Evolutionary conservation across 495 filamentous ascomycete genomes (phyloP).

Genomic region (Tricharina praecox): DNA sequence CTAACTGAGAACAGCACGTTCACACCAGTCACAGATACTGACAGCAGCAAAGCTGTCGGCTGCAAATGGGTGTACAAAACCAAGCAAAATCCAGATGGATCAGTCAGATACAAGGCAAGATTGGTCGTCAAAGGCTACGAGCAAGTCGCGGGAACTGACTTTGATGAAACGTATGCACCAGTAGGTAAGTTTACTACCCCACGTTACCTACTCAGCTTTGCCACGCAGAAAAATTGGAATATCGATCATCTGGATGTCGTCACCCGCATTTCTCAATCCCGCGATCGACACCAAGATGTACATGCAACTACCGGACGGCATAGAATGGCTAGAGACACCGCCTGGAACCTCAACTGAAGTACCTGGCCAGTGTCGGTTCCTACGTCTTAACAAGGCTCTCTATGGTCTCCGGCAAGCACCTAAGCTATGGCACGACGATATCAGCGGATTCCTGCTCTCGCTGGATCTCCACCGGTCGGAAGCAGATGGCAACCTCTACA

Average conservation of each 20-base stretch:
- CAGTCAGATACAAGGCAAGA: neutral
- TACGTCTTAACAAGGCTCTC: neutral
- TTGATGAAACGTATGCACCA: slow-evolving; percentile 2
- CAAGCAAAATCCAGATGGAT: neutral
- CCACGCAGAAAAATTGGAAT: neutral
- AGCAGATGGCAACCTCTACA: slow-evolving; percentile 1
- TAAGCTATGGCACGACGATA: slow-evolving; percentile 7
- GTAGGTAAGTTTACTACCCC: neutral
- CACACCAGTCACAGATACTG: too few relatives aligned
- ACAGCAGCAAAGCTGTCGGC: too few relatives aligned
- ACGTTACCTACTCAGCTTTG: neutral
- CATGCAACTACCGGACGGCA: slow-evolving; percentile 9
- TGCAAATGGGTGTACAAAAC: slow-evolving; percentile 5
- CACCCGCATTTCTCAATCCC: slow-evolving; percentile 7
- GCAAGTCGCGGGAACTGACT: neutral
- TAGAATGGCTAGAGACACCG: slow-evolving; percentile 6
- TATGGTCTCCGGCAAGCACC: slow-evolving; percentile 6
- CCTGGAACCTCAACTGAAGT: neutral
- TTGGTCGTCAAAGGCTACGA: slow-evolving; percentile 1
- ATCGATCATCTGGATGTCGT: slow-evolving; percentile 8
- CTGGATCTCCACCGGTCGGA: neutral
- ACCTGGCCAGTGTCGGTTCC: neutral
- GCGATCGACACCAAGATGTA: neutral
- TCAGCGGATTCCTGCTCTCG: slow-evolving; percentile 1
- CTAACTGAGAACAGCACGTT: too few relatives aligned